phyloP scores from a whole-genome alignment of 352 stramenopile genomes.

The Globisporangium barbulae region DNA sequence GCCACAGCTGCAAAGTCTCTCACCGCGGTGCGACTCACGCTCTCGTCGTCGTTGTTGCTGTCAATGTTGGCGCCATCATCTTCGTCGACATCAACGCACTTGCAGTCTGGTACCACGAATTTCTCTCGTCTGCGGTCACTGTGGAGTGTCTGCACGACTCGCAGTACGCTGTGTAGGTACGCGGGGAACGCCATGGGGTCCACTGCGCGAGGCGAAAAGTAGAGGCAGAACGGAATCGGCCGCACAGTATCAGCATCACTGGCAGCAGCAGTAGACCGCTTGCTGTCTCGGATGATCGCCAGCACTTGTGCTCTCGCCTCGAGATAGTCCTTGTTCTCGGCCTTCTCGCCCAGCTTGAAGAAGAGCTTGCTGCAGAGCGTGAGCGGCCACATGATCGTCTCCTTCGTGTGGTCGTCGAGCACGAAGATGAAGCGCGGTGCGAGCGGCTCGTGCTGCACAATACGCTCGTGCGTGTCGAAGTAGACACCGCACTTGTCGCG shows the following conservation, averaged over 20 bases:
- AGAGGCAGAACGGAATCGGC: conserved; percentile 28
- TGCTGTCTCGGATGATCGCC: conserved; percentile 3
- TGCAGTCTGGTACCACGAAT: background rate
- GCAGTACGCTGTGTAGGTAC: conserved; percentile 28
- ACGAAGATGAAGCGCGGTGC: conserved; percentile 26
- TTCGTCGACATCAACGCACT: background rate
- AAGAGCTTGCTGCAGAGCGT: conserved; percentile 18
- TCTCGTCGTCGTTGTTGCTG: background rate
- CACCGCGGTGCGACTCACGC: background rate
- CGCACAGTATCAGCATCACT: background rate
- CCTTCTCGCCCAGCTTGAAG: conserved; percentile 7
- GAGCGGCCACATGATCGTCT: conserved; percentile 22
- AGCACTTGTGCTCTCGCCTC: conserved; percentile 13
- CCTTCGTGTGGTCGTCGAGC: conserved; percentile 31
- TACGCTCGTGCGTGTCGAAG: conserved; percentile 10
- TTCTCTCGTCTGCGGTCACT: background rate
- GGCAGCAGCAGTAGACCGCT: background rate
- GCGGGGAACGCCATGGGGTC: conserved; percentile 24
- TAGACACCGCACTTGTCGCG: conserved; percentile 27
- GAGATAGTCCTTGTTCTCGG: conserved; percentile 20
- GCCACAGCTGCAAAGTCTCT: background rate
- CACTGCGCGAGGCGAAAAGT: conserved; percentile 29
- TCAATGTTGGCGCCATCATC: conserved; percentile 1
- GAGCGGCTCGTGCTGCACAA: conserved; percentile 4
- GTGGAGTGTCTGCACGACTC: conserved; percentile 16